Evolutionary conservation across 106 monocot species (phyloP).

Genomic region (Dendrobium catenatum): DNA sequence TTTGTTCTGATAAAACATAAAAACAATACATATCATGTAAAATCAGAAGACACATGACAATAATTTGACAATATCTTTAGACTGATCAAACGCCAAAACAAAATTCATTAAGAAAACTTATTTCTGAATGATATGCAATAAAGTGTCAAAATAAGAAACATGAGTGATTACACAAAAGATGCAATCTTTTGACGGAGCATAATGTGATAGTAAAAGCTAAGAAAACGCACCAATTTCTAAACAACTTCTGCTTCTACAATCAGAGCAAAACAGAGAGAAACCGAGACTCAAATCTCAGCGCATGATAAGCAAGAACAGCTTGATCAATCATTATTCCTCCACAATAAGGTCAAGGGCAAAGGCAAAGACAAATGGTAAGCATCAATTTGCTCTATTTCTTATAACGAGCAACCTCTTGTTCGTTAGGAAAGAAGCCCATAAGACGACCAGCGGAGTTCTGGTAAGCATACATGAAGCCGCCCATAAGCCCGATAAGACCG

Average conservation of each 20-base stretch:
- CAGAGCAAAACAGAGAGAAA: not conserved
- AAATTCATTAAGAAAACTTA: not conserved
- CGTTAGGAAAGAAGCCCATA: slow-evolving; percentile 99
- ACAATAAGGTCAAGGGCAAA: not conserved
- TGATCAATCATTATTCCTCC: not conserved
- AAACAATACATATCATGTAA: not conserved
- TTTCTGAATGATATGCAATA: not conserved
- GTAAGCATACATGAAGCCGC: slow-evolving; percentile 99
- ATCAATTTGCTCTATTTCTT: slow-evolving; percentile 40
- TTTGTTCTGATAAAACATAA: not conserved
- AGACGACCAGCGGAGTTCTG: slow-evolving; percentile 98
- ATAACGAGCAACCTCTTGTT: slow-evolving; percentile 79
- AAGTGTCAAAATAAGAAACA: not conserved
- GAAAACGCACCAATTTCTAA: not conserved
- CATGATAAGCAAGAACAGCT: not conserved
- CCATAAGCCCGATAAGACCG: slow-evolving; percentile 90
- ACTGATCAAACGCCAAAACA: not conserved
- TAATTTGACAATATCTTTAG: not conserved
- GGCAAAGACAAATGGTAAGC: not conserved
- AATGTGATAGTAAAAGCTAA: not conserved
- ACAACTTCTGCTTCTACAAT: not conserved
- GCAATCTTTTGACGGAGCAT: not conserved
- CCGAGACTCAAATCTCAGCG: not conserved
- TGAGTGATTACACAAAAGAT: not conserved
- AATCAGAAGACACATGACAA: not conserved